phyloP scores from a whole-genome alignment of 495 filamentous ascomycete species.

The Amniculicola lignicola region DNA sequence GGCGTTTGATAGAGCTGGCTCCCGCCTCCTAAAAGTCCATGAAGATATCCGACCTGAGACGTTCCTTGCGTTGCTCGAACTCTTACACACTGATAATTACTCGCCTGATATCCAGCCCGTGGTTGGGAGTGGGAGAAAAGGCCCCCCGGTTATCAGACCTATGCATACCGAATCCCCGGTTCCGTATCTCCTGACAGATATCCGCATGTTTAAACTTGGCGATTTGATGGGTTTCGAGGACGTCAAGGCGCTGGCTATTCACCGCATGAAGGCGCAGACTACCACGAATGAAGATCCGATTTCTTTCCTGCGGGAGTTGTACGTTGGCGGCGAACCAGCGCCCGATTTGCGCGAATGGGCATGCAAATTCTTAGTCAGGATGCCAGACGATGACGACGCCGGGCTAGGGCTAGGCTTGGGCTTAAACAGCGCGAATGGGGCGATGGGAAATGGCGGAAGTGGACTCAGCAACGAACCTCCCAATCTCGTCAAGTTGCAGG shows the following conservation, averaged over 20 bases:
- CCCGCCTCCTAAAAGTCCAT: slow-evolving; percentile 12
- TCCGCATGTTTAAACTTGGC: slow-evolving; percentile 23
- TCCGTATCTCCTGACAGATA: slow-evolving; percentile 14
- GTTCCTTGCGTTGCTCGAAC: slow-evolving; percentile 26
- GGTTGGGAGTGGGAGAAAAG: neutral
- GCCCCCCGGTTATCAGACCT: slow-evolving; percentile 27
- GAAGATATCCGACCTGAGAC: slow-evolving; percentile 13
- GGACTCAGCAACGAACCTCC: neutral
- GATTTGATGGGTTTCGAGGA: slow-evolving; percentile 16
- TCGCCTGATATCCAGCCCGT: slow-evolving; percentile 17
- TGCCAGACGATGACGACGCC: neutral
- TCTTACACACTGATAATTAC: slow-evolving; percentile 22
- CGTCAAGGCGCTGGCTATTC: slow-evolving; percentile 16
- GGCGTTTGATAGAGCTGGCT: slow-evolving; percentile 11
- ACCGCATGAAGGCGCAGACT: slow-evolving; percentile 14
- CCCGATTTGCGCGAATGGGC: slow-evolving; percentile 15
- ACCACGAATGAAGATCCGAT: slow-evolving; percentile 30
- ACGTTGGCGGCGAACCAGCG: slow-evolving; percentile 14
- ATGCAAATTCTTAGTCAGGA: slow-evolving; percentile 9
- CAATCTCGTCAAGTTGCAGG: slow-evolving; percentile 49
- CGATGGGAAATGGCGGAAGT: neutral
- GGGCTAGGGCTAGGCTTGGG: neutral
- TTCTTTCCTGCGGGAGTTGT: slow-evolving; percentile 19
- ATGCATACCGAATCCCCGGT: neutral
- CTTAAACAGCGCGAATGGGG: neutral